Evolutionary conservation across 2,329 filamentous ascomycete species (phyloP).

Genomic region (Ophiostoma sp.): DNA sequence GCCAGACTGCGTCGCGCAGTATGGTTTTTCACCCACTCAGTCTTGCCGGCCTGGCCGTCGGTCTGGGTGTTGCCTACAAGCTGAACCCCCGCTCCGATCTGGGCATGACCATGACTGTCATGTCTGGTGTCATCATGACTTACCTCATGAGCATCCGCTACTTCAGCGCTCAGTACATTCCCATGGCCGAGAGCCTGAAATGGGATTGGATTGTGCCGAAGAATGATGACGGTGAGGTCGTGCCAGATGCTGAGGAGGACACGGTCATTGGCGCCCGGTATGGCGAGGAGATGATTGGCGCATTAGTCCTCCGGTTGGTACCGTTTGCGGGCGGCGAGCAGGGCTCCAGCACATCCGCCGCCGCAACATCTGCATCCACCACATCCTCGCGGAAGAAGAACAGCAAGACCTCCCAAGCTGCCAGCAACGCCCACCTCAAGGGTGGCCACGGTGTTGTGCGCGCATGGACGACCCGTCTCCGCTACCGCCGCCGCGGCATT

Average conservation of each 20-base stretch:
- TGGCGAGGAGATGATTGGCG: slow-evolving; percentile 68
- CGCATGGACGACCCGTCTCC: slow-evolving; percentile 75
- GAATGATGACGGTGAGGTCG: slow-evolving; percentile 31
- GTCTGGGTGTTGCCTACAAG: slow-evolving; percentile 49
- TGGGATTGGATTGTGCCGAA: slow-evolving; percentile 59
- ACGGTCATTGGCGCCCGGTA: slow-evolving; percentile 66
- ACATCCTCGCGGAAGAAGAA: slow-evolving; percentile 22
- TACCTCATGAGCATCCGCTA: slow-evolving; percentile 63
- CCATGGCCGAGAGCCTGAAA: slow-evolving; percentile 59
- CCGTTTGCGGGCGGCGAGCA: slow-evolving; percentile 32
- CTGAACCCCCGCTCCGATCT: slow-evolving; percentile 49
- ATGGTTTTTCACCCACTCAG: slow-evolving; percentile 64
- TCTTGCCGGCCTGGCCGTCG: slow-evolving; percentile 48
- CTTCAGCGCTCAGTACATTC: slow-evolving; percentile 61
- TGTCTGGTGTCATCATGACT: slow-evolving; percentile 62
- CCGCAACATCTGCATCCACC: slow-evolving; percentile 1
- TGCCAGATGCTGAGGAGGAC: slow-evolving; percentile 48
- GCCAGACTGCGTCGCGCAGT: slow-evolving; percentile 63
- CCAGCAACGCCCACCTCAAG: slow-evolving; percentile 40
- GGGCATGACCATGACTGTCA: slow-evolving; percentile 57
- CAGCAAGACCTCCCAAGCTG: slow-evolving; percentile 20
- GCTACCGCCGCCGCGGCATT: slow-evolving; percentile 70
- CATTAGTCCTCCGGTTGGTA: slow-evolving; percentile 68
- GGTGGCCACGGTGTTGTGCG: slow-evolving; percentile 71
- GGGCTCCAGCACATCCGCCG: background rate